phyloP scores from a whole-genome alignment of 73 alveolate genomes.

The Effrenium voratum region DNA sequence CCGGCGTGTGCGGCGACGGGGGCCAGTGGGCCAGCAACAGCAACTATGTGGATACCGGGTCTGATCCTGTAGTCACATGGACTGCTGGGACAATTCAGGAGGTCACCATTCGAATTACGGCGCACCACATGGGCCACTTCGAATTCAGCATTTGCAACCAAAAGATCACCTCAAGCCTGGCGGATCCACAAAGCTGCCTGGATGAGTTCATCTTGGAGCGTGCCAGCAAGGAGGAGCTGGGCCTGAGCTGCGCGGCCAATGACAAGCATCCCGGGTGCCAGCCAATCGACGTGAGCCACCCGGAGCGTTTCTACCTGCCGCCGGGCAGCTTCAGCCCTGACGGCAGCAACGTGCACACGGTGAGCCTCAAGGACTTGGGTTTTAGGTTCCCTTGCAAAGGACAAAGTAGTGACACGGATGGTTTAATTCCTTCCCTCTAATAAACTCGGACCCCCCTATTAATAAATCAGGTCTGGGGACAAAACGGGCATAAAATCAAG shows the following conservation, averaged over 20 bases:
- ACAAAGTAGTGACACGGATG: no score
- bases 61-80: background rate
- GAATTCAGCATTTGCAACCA: constrained; percentile 58
- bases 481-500: no score
- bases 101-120: constrained; percentile 43
- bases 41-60: constrained; percentile 48
- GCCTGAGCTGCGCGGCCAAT: no score
- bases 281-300: constrained; percentile 33
- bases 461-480: no score
- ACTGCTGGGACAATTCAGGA: constrained; percentile 41
- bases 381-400: no score
- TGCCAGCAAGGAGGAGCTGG: constrained; percentile 50
- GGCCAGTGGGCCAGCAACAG: constrained; percentile 73
- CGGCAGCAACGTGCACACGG: constrained; percentile 6
- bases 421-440: no score
- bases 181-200: constrained; percentile 61
- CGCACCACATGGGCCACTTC: constrained; percentile 91
- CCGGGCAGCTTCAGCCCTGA: constrained; percentile 70
- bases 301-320: constrained; percentile 67
- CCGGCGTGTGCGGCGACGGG: constrained; percentile 78
- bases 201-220: constrained; percentile 36
- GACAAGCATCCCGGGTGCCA: constrained; percentile 55
- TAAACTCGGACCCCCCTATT: no score
- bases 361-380: background rate
- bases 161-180: constrained; percentile 25